These are phyloP conservation scores for Ambispora gerdemannii DNA, from an alignment of 192 early-diverging fungal genomes.

Conservation along the genomic window DNA sequence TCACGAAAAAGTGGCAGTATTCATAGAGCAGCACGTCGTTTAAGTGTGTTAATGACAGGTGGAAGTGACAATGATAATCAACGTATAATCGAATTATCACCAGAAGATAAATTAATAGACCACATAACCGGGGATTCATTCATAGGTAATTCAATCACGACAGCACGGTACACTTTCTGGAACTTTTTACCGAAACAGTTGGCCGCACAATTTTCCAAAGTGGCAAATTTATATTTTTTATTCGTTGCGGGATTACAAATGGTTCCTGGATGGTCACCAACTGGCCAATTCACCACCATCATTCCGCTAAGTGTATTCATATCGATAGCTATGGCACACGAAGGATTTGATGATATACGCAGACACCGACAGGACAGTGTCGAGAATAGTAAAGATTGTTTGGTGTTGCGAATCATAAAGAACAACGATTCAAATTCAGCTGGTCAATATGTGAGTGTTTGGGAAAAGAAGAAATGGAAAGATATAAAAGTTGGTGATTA, in stretches of 20 bases:
- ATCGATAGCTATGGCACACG: constrained; percentile 72
- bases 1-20: background rate
- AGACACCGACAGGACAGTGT: constrained; percentile 62
- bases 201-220: constrained; percentile 63
- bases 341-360: constrained; percentile 70
- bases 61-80: background rate
- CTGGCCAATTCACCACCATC: constrained; percentile 75
- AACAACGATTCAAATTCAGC: constrained; percentile 52
- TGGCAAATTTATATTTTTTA: constrained; percentile 69
- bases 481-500: constrained; percentile 78
- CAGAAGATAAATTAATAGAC: constrained; percentile 38
- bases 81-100: constrained; percentile 34
- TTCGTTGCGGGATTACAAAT: constrained; percentile 58
- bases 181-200: constrained; percentile 64
- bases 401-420: constrained; percentile 52
- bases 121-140: constrained; percentile 45
- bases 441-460: constrained; percentile 43
- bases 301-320: constrained; percentile 73
- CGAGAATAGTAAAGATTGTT: constrained; percentile 58
- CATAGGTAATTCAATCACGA: constrained; percentile 59
- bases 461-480: constrained; percentile 49
- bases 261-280: constrained; percentile 70
- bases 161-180: constrained; percentile 58
- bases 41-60: constrained; percentile 14
- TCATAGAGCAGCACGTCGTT: background rate